Evolutionary conservation across 345 rosid species (phyloP), one percentile per base, ranked within the genome.

Genomic region (Durio zibethinus): DNA sequence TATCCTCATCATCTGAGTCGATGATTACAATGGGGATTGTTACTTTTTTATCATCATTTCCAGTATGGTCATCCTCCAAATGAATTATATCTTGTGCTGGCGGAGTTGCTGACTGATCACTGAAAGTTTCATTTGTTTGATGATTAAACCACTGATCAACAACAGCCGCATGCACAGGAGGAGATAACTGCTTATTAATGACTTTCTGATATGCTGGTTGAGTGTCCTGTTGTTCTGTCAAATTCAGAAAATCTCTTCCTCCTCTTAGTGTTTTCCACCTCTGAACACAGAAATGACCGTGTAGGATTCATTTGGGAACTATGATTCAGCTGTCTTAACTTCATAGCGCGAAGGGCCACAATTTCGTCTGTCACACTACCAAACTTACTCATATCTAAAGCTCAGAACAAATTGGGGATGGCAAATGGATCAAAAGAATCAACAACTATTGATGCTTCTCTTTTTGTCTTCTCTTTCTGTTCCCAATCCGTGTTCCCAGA

Each of bases 1-100:
- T n/a, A n/a, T n/a, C n/a, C n/a, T n/a, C 40, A 65, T 35, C 93
- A 77, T 91, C 94, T 3, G 98, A 91, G 75, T 87, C 94, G 36
- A 88, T 77, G 77, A 87, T 80, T 6, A 93, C 82, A 67, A 92
- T 76, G 8, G 84, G 76, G 15, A 21, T 61, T 73, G 80, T 35
- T 65, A 83, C 52, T 16, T 83, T 71, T 16, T 83, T 71, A 79
- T 77, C 78, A 60, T 31, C 69, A 69, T 78, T 79, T 20, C 54
- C 74, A 65, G 9, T 77, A 59, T 15, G 62, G 33, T 78, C 91
- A 70, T 82, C 88, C 60, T 86, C 93, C 82, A 90, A 61, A 47
- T 86, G 56, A 65, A 88, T 80, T 1, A n/a, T 7, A 35, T 12
- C 23, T 4, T 66, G 21, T 20, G 12, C 48, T 66, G 47, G 72